Conservation (phyloP, 768 basidiomycete species). For the Macrolepiota dolichaula region DNA sequence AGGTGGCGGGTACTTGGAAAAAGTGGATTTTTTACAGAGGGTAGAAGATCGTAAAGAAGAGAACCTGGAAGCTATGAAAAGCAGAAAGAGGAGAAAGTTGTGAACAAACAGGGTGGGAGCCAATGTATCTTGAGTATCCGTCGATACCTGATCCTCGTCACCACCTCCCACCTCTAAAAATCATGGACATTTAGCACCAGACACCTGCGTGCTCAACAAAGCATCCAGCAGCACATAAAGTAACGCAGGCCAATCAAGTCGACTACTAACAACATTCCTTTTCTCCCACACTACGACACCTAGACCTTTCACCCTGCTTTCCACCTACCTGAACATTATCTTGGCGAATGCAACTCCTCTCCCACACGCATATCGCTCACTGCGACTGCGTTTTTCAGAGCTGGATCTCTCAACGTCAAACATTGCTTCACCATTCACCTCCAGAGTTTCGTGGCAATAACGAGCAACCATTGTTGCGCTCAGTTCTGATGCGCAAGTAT, state of each 20-base stretch:
- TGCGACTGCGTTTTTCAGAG: slow-evolving; percentile 15
- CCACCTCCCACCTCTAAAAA: not conserved
- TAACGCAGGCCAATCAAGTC: too few species aligned
- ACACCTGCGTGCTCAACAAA: too few species aligned
- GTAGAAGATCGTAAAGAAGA: slow-evolving; percentile 73
- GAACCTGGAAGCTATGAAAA: slow-evolving; percentile 52
- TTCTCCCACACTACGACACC: slow-evolving; percentile 11
- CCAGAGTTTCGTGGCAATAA: not conserved
- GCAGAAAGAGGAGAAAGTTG: slow-evolving; percentile 48
- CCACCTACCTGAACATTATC: slow-evolving; percentile 19
- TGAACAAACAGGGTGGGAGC: slow-evolving; percentile 7
- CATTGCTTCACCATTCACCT: slow-evolving; percentile 19
- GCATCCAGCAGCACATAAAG: too few species aligned
- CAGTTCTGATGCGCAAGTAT: slow-evolving; percentile 9
- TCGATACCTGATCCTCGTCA: not conserved
- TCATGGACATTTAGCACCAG: too few species aligned
- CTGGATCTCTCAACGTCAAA: slow-evolving; percentile 13
- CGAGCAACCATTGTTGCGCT: not conserved
- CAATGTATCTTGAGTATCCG: too few species aligned
- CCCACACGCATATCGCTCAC: slow-evolving; percentile 16
- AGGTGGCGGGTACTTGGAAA: slow-evolving; percentile 80
- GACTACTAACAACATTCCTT: not conserved
- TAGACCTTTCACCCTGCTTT: slow-evolving; percentile 22
- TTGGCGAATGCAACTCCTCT: slow-evolving; percentile 20
- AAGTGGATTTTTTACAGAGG: slow-evolving; percentile 76